These are phyloP conservation scores for Daldinia vernicosa DNA, from an alignment of 495 filamentous ascomycete species.

Conservation along the genomic window DNA sequence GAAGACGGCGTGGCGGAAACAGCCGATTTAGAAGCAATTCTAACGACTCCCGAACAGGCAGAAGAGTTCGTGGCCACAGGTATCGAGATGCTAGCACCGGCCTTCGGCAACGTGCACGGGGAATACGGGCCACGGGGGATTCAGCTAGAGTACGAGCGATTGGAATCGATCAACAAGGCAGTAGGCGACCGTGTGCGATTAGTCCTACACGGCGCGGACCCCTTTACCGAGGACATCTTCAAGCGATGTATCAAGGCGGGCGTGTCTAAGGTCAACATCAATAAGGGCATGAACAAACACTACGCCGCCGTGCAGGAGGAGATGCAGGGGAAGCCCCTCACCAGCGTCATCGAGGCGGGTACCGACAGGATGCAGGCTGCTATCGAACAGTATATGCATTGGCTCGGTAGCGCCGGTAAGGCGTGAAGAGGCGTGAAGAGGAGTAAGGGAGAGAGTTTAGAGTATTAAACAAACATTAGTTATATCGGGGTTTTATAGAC, in stretches of 20 bases:
- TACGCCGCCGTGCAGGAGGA: slow-evolving; percentile 72
- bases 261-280: slow-evolving; percentile 83
- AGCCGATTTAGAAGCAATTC: slow-evolving; percentile 72
- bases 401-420: slow-evolving; percentile 72
- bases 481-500: slow-evolving; percentile 3
- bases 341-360: slow-evolving; percentile 74
- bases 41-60: slow-evolving; percentile 83
- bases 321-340: slow-evolving; percentile 74
- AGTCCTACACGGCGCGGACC: slow-evolving; percentile 82
- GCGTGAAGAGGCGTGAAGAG: slow-evolving; percentile 45
- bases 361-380: slow-evolving; percentile 78
- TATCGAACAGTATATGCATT: slow-evolving; percentile 78
- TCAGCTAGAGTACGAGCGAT: slow-evolving; percentile 74
- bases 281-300: slow-evolving; percentile 80
- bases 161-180: slow-evolving; percentile 68
- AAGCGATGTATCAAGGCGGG: slow-evolving; percentile 72
- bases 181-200: slow-evolving; percentile 70
- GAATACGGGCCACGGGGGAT: slow-evolving; percentile 80
- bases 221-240: slow-evolving; percentile 75
- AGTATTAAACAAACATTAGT: neutral
- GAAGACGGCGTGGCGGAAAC: slow-evolving; percentile 86
- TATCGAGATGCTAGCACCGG: slow-evolving; percentile 84
- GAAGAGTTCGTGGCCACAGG: slow-evolving; percentile 79
- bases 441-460: neutral
- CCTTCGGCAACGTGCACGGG: slow-evolving; percentile 88